phyloP scores from a whole-genome alignment of 495 filamentous ascomycete genomes.

The Bathelium albidoporum region DNA sequence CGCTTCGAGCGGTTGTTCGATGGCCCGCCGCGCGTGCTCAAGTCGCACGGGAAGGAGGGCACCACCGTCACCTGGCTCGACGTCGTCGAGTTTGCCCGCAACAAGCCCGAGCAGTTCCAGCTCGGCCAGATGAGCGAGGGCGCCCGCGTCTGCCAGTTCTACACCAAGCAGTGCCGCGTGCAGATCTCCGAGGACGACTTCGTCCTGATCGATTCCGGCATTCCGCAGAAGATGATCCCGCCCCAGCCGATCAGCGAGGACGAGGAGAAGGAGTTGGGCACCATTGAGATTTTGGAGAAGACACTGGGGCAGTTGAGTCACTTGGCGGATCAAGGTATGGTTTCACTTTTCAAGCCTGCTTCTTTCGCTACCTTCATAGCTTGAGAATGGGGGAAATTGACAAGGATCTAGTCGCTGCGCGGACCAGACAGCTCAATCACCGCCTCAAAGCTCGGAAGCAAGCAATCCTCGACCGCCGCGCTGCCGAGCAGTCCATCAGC shows the following conservation, averaged over 20 bases:
- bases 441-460: conserved; percentile 63
- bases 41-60: conserved; percentile 52
- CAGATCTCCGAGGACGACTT: conserved; percentile 85
- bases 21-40: conserved; percentile 60
- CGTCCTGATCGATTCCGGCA: conserved; percentile 67
- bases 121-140: conserved; percentile 58
- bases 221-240: conserved; percentile 73
- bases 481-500: conserved; percentile 18
- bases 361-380: background rate
- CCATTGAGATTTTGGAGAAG: conserved; percentile 71
- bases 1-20: conserved; percentile 81
- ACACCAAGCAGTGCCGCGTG: conserved; percentile 67
- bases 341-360: background rate
- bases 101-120: conserved; percentile 69
- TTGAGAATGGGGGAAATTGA: background rate
- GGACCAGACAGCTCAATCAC: conserved; percentile 74
- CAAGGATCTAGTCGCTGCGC: conserved; percentile 51
- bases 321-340: conserved; percentile 50
- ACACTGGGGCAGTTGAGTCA: conserved; percentile 64
- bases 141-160: conserved; percentile 64
- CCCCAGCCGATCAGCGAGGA: conserved; percentile 76
- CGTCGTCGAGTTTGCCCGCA: conserved; percentile 72
- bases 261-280: conserved; percentile 73
- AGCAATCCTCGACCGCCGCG: conserved; percentile 51
- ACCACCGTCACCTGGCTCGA: conserved; percentile 66